A percentile compares a stretch with the other conserved stretches of the same genome.
Evolutionary conservation across 2,329 filamentous ascomycete species (phyloP).

Genomic region (Beauveria caledonica): DNA sequence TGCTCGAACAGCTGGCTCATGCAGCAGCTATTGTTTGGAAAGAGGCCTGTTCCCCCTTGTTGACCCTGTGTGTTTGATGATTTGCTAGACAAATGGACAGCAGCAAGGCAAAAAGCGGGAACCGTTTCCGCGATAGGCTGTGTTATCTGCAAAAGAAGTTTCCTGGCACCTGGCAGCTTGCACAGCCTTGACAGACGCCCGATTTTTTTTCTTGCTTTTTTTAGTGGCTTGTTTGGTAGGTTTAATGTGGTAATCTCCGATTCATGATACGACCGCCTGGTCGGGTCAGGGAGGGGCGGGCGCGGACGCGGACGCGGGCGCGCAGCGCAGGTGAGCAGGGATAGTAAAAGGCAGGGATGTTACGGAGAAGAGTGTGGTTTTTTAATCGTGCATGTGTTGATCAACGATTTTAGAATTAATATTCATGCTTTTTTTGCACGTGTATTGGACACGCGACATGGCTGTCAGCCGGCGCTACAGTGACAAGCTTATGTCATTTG

Average conservation of each 20-base stretch:
- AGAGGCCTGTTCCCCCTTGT: neutral
- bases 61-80: slow-evolving; percentile 3
- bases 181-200: too few species aligned
- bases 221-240: too few species aligned
- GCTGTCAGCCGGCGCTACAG: too few species aligned
- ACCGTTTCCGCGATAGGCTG: neutral
- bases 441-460: neutral
- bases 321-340: neutral
- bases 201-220: neutral
- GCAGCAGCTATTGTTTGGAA: neutral
- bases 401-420: too few species aligned
- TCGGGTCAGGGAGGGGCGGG: neutral
- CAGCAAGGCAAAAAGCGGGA: neutral
- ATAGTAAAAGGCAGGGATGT: neutral
- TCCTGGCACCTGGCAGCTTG: too few species aligned
- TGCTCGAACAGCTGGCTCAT: neutral
- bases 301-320: neutral
- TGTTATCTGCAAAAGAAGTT: too few species aligned
- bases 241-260: neutral
- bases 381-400: too few species aligned
- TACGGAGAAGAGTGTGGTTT: too few species aligned
- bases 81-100: neutral
- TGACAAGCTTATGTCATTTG: too few species aligned
- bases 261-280: neutral
- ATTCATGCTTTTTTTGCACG: neutral